Evolutionary conservation across 345 rosid genomes (phyloP), one percentile per base, ranked within the genome.

Genomic region (Citrus medica): DNA sequence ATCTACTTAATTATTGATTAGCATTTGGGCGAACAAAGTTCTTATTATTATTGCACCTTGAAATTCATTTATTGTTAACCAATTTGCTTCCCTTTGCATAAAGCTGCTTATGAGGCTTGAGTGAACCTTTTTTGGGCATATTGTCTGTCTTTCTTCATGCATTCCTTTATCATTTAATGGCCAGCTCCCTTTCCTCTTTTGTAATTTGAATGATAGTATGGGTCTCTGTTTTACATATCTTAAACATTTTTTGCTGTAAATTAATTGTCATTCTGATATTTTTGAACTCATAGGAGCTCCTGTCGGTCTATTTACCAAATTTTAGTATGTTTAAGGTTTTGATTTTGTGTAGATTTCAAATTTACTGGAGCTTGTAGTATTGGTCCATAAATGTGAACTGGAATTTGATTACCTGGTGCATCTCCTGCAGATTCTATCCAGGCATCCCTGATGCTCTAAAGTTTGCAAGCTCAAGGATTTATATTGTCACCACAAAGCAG

Each of bases 401-500:
- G 58, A 69, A 35, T 69, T 37, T 75, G 24, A 61, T 71, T 35
- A 67, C 40, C 30, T 51, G 46, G 55, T 84, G 73, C 30, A 74
- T 79, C 70, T 76, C 30, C 40, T 84, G 83, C 88, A 93, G 97
- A 84, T 89, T 95, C 76, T 93, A 93, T 85, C 98, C 97, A 2
- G 99, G 97, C 77, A 91, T 93, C 64, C 85, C 97, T 68, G 98
- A 95, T 62, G 97, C 98, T 53, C 72, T 95, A 40, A 91, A 86
- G 74, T 90, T 95, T 65, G 93, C 97, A 2, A 91, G 99, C 86
- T 95, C 96, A 14, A 90, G 73, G 64, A 74, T 95, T 65, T 92
- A 92, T 81, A 90, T 93, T 73, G 97, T 91, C 65, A 93, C 97
- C 72, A 93, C 97, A 0, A 95, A 95, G 78, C 97, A 95, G 96